phyloP scores from a whole-genome alignment of 768 basidiomycete species.

The Fistulinella prunicolor region DNA sequence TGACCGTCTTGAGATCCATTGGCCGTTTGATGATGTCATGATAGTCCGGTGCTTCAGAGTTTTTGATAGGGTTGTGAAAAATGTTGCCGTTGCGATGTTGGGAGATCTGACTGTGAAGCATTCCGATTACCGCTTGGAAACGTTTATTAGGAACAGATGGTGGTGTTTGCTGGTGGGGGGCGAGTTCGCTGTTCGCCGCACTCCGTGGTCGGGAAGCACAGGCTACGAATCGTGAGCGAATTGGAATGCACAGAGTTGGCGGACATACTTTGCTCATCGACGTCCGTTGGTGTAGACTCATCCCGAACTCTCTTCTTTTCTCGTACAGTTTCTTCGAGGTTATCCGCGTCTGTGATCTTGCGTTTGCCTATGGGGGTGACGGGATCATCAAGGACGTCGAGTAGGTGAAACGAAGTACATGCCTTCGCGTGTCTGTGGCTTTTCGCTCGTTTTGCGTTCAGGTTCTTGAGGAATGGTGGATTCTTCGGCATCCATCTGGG shows the following conservation, averaged over 20 bases:
- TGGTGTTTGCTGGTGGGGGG: constrained; percentile 13
- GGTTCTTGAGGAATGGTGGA: constrained; percentile 6
- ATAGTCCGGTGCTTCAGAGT: constrained; percentile 87
- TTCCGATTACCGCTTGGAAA: constrained; percentile 78
- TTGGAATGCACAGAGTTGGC: neutral
- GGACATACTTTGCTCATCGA: constrained; percentile 45
- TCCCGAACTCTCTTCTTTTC: constrained; percentile 31
- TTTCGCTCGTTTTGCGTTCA: constrained; percentile 4
- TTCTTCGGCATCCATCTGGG: constrained; percentile 17
- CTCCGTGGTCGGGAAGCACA: constrained; percentile 21
- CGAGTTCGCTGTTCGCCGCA: constrained; percentile 16
- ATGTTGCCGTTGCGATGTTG: constrained; percentile 87
- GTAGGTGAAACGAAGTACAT: neutral
- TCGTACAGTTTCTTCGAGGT: constrained; percentile 19
- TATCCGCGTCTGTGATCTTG: constrained; percentile 23
- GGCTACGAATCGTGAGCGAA: constrained; percentile 9
- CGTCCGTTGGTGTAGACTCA: constrained; percentile 20
- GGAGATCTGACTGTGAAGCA: constrained; percentile 79
- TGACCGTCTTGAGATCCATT: constrained; percentile 94
- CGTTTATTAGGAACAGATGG: constrained; percentile 50
- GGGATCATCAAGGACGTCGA: neutral
- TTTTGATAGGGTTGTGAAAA: constrained; percentile 87
- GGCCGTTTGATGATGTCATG: constrained; percentile 90
- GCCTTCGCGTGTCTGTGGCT: constrained; percentile 24
- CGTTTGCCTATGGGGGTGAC: constrained; percentile 21